A percentile compares a stretch with the other conserved stretches of the same genome.
phyloP scores from a whole-genome alignment of 495 filamentous ascomycete genomes.

The Podospora anserina region DNA sequence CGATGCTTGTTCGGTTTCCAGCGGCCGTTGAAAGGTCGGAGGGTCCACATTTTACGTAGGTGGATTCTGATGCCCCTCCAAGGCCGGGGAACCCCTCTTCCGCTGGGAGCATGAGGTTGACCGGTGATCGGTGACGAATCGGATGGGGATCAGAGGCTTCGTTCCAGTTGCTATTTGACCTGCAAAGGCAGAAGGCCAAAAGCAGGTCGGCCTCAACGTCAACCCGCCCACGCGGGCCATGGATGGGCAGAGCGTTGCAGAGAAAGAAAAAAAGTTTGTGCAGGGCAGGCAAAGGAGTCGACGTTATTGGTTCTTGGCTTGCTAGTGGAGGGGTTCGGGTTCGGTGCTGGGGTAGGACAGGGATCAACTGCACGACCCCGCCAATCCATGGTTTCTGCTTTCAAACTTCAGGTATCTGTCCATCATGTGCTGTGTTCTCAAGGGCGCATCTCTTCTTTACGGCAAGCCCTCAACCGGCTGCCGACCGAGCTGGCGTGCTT shows the following conservation, averaged over 20 bases:
- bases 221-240: neutral
- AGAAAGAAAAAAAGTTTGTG: neutral
- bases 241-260: neutral
- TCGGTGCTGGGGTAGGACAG: neutral
- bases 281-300: neutral
- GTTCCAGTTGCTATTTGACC: neutral
- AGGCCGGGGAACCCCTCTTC: neutral
- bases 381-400: neutral
- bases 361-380: neutral
- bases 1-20: neutral
- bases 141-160: neutral
- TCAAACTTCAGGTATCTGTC: neutral
- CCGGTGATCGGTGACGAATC: neutral
- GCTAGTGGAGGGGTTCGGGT: neutral
- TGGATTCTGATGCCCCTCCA: neutral
- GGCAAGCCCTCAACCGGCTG: neutral
- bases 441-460: neutral
- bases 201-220: neutral
- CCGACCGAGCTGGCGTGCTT: neutral
- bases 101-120: neutral
- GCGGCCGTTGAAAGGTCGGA: neutral
- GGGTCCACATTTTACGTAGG: neutral
- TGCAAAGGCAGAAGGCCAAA: neutral
- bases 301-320: neutral
- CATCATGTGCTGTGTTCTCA: constrained; percentile 3